Evolutionary conservation across 2,329 filamentous ascomycete species (phyloP).

Genomic region (Fusarium chuoi): DNA sequence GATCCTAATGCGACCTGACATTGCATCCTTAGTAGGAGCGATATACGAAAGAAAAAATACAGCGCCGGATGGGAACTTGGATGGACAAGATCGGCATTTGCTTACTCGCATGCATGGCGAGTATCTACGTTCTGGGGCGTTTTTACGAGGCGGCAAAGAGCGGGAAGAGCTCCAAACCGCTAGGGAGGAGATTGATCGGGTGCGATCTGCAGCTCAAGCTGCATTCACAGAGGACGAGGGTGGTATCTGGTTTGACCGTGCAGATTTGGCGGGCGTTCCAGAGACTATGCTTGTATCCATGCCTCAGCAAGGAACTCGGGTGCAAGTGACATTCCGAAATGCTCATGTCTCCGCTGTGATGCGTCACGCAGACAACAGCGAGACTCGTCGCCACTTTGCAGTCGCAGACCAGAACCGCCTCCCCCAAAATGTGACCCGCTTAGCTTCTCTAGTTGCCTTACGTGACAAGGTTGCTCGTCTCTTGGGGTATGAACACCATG

Average conservation of each 20-base stretch:
- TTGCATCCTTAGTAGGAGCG: background rate
- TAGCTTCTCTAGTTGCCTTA: background rate
- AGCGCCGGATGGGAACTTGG: background rate
- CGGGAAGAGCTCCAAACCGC: background rate
- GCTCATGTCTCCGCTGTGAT: background rate
- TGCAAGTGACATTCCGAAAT: background rate
- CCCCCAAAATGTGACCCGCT: background rate
- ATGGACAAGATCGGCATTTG: background rate
- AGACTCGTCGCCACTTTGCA: background rate
- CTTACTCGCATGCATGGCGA: background rate
- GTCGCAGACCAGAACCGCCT: background rate
- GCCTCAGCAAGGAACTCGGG: accelerated
- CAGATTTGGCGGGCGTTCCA: background rate
- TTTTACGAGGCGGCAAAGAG: background rate
- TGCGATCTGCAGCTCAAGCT: background rate
- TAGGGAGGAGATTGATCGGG: background rate
- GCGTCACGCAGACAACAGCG: background rate
- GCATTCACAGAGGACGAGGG: background rate
- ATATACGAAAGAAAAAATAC: background rate
- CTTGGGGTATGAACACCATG: background rate
- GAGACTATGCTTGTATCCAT: accelerated
- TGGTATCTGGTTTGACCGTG: background rate
- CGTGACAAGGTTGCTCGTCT: background rate
- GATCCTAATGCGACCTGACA: background rate
- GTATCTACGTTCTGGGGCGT: background rate